phyloP scores from a whole-genome alignment of 2,329 filamentous ascomycete genomes.

The Rachicladosporium sp. region DNA sequence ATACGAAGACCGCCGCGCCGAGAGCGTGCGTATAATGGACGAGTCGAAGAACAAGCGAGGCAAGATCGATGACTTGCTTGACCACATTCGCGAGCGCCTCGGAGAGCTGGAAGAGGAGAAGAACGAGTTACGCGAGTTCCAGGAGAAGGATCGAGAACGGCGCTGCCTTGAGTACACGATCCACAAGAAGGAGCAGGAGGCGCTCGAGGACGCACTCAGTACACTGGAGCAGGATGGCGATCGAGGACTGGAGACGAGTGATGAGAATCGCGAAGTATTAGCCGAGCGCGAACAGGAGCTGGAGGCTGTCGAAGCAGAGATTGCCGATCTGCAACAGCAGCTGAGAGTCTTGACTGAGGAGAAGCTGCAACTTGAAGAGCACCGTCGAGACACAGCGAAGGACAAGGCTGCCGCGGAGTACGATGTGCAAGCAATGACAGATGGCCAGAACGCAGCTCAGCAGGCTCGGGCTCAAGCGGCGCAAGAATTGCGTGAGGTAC shows the following conservation, averaged over 20 bases:
- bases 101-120: constrained; percentile 92
- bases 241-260: constrained; percentile 71
- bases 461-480: constrained; percentile 60
- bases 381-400: constrained; percentile 71
- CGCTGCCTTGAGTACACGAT: constrained; percentile 91
- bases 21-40: constrained; percentile 92
- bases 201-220: constrained; percentile 64
- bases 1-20: constrained; percentile 81
- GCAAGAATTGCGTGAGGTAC: constrained; percentile 58
- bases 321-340: constrained; percentile 67
- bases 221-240: constrained; percentile 72
- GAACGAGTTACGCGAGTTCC: constrained; percentile 83
- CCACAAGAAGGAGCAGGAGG: constrained; percentile 76
- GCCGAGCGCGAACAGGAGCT: constrained; percentile 63
- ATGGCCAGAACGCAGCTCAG: constrained; percentile 68
- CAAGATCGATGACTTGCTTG: constrained; percentile 86
- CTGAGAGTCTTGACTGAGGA: constrained; percentile 78
- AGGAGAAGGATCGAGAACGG: constrained; percentile 87
- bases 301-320: constrained; percentile 61
- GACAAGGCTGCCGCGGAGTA: constrained; percentile 75
- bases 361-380: constrained; percentile 75
- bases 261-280: constrained; percentile 66
- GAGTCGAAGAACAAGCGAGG: constrained; percentile 90
- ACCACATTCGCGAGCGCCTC: constrained; percentile 83
- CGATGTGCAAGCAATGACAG: constrained; percentile 67